Evolutionary conservation across 2,329 filamentous ascomycete species (phyloP), one percentile per base, ranked within the genome.

Genomic region (Myriosclerotinia scirpicola): DNA sequence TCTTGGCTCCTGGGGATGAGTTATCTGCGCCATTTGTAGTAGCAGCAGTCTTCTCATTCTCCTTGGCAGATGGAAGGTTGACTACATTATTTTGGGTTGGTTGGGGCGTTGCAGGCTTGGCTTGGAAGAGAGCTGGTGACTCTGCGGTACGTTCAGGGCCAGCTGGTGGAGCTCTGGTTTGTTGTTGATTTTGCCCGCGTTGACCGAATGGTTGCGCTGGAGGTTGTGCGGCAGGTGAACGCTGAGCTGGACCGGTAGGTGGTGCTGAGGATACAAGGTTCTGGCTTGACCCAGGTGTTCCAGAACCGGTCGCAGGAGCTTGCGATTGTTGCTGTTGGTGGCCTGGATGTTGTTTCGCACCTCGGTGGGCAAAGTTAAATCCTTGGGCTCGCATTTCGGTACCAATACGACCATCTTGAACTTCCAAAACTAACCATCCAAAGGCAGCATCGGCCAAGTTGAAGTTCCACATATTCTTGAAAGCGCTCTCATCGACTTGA

Each of bases 381-480:
- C 95, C 95, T 76, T 99, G 95, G 30, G 95, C 95, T 70, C 93
- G 89, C 95, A 99, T 99, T 80, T 99, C 95, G 0, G 95, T 99
- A 56, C 93, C 95, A 73, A 99, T 98, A 54, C 95, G 89, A 62
- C 95, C 95, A 75, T 93, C 91, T 76, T 99, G 95, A 68, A 99
- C 90, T 78, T 99, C 95, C 67, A 99, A 81, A 20, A 98, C 93
- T 62, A 99, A 84, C 84, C 93, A 99, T 69, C 95, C 95, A 77
- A 98, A 99, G 26, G 95, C 94, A 65, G 95, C 95, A 81, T 99
- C 95, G 40, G 95, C 95, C 71, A 99, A 80, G 79, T 98, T 98
- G 81, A 99, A 99, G 80, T 99, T 99, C 95, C 95, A 99, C 95
- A 98, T 98, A 78, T 99, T 99, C 83, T 99, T 99, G 85, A 99